These are phyloP conservation scores for Paraphaeosphaeria sporulosa DNA, from an alignment of 2,329 filamentous ascomycete species.

Conservation along the genomic window DNA sequence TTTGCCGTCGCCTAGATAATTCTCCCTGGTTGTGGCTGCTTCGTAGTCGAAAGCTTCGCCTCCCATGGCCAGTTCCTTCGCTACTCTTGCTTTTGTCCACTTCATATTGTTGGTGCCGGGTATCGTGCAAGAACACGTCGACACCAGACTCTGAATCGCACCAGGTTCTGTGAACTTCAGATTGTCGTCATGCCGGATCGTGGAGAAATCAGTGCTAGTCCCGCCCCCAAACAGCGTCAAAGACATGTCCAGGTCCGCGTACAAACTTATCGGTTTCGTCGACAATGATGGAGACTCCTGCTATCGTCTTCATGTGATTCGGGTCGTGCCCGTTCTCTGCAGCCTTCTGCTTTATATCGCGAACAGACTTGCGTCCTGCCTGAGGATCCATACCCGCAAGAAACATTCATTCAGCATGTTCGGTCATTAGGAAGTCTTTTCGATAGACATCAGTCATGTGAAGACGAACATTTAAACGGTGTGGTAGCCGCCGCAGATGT, in stretches of 20 bases:
- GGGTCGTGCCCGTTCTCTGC: slow-evolving; percentile 64
- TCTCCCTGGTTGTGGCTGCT: background rate
- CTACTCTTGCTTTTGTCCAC: background rate
- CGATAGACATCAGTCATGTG: slow-evolving; percentile 43
- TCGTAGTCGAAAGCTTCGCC: background rate
- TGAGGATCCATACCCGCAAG: slow-evolving; percentile 68
- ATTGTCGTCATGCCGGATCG: slow-evolving; percentile 53
- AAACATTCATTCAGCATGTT: slow-evolving; percentile 74
- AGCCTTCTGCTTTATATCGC: slow-evolving; percentile 66
- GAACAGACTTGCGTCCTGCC: slow-evolving; percentile 65
- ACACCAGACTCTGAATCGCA: background rate
- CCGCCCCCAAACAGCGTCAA: slow-evolving; percentile 74
- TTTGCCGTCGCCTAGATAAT: background rate
- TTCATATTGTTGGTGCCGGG: background rate
- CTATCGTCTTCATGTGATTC: slow-evolving; percentile 68
- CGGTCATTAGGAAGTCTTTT: slow-evolving; percentile 55
- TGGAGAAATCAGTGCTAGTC: slow-evolving; percentile 69
- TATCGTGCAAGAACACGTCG: background rate
- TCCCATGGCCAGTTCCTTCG: background rate
- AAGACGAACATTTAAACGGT: background rate
- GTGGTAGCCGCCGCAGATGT: slow-evolving; percentile 16
- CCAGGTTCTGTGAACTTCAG: background rate
- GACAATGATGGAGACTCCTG: slow-evolving; percentile 69
- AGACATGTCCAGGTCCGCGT: slow-evolving; percentile 64
- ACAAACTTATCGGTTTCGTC: slow-evolving; percentile 63